These are phyloP conservation scores for Geotrichum australiense DNA, from an alignment of 1,139 yeast species.

Conservation along the genomic window DNA sequence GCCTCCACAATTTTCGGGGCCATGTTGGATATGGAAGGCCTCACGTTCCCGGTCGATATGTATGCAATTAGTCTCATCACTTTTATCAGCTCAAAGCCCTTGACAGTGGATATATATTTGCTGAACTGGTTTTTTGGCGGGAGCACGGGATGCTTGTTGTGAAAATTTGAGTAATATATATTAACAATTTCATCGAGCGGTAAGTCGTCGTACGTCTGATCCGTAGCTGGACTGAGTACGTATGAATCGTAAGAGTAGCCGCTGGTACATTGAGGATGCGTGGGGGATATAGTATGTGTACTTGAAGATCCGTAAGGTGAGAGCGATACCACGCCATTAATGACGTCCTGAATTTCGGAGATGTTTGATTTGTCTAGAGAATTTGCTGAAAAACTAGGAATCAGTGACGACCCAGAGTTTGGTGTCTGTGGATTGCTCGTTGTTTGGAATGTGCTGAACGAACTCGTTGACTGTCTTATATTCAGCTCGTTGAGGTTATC, in stretches of 20 bases:
- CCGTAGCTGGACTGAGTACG: conserved; percentile 10
- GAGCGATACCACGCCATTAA: conserved; percentile 17
- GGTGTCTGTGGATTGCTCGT: too few relatives aligned
- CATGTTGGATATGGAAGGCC: conserved; percentile 9
- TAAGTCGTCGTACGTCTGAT: background rate
- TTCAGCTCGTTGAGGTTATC: too few relatives aligned
- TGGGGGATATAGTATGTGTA: conserved; percentile 4
- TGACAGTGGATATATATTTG: conserved; percentile 6
- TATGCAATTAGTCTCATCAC: conserved; percentile 13
- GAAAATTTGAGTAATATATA: conserved; percentile 17
- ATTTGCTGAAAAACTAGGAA: conserved; percentile 1
- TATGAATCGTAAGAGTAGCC: conserved; percentile 14
- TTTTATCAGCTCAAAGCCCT: conserved; percentile 13
- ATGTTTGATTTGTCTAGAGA: background rate
- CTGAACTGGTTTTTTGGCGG: conserved; percentile 11
- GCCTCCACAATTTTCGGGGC: conserved; percentile 10
- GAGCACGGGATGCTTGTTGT: conserved; percentile 17
- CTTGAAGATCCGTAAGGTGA: conserved; percentile 11
- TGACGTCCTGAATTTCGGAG: conserved; percentile 14
- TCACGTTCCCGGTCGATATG: conserved; percentile 5
- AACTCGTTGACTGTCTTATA: too few relatives aligned
- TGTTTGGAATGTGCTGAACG: too few relatives aligned
- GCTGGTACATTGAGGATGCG: conserved; percentile 4
- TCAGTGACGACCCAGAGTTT: conserved; percentile 4
- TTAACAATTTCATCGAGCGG: conserved; percentile 13